These are phyloP conservation scores for Nicotiana tabacum DNA, from an alignment of 257 asterid species.

Conservation along the genomic window DNA sequence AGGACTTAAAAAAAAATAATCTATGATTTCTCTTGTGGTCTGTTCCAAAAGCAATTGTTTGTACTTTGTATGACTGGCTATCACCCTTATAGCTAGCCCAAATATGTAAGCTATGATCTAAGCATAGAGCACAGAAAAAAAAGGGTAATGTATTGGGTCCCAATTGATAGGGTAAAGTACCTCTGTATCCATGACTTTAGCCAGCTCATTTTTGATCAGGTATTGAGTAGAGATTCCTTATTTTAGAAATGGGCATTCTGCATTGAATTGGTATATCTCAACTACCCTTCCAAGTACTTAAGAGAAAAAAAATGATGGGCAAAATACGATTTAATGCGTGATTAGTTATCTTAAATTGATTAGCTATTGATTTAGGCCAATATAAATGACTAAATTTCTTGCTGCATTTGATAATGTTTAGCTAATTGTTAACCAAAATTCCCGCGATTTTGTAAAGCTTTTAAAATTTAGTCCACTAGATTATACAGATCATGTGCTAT, in stretches of 20 bases:
- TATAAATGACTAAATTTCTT: background rate
- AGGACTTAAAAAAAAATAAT: too few species aligned
- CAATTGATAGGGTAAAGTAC: constrained; percentile 21
- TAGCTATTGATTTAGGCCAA: background rate
- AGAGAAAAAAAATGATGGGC: background rate
- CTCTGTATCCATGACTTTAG: background rate
- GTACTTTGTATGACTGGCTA: constrained; percentile 1
- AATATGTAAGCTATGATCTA: constrained; percentile 18
- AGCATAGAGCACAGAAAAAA: constrained; percentile 11
- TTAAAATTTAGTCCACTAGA: background rate
- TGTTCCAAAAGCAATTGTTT: background rate
- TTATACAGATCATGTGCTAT: background rate
- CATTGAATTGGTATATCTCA: background rate
- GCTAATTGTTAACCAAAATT: background rate
- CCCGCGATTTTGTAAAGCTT: background rate
- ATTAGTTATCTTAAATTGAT: background rate
- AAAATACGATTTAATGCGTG: background rate
- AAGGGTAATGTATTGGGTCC: constrained; percentile 12
- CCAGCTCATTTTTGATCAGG: background rate
- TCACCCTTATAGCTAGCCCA: constrained; percentile 7
- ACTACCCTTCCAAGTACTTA: background rate
- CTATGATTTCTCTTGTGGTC: background rate
- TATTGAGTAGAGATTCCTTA: background rate
- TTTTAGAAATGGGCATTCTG: background rate
- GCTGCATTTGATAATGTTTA: background rate